phyloP scores from a whole-genome alignment of 768 basidiomycete genomes.

The Lentinula lateritia region DNA sequence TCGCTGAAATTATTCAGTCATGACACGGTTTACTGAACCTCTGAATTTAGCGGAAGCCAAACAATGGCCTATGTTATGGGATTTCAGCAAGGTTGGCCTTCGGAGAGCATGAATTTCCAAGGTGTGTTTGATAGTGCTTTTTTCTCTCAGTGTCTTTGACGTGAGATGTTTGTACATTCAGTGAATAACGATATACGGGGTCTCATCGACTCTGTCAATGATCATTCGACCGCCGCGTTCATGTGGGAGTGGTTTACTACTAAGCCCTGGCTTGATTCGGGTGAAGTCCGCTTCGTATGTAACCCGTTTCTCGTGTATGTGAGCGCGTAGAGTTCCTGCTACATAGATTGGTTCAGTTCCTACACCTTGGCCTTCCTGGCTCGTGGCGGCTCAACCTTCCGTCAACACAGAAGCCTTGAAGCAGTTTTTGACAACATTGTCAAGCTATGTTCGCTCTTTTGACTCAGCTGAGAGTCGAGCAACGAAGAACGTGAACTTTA shows the following conservation, averaged over 20 bases:
- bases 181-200: slow-evolving; percentile 81
- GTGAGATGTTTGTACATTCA: slow-evolving; percentile 18
- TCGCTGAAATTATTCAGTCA: background rate
- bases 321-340: background rate
- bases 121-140: slow-evolving; percentile 31
- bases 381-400: slow-evolving; percentile 80
- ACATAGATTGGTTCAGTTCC: slow-evolving; percentile 76
- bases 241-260: slow-evolving; percentile 94
- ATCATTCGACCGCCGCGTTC: slow-evolving; percentile 82
- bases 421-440: slow-evolving; percentile 59
- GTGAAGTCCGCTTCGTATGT: slow-evolving; percentile 79
- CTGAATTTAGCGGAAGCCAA: slow-evolving; percentile 63
- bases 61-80: slow-evolving; percentile 98
- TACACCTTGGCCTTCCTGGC: slow-evolving; percentile 97
- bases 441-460: slow-evolving; percentile 63
- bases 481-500: slow-evolving; percentile 64
- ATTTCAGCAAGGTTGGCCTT: slow-evolving; percentile 77
- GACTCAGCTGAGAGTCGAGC: slow-evolving; percentile 51
- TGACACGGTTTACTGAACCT: slow-evolving; percentile 1
- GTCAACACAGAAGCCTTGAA: slow-evolving; percentile 44
- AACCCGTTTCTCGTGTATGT: background rate
- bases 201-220: slow-evolving; percentile 82
- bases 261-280: slow-evolving; percentile 69
- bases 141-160: background rate
- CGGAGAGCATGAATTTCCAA: slow-evolving; percentile 59